Base-by-base conservation (phyloP, 805 yeast species). In the Wickerhamomyces pijperi region DNA sequence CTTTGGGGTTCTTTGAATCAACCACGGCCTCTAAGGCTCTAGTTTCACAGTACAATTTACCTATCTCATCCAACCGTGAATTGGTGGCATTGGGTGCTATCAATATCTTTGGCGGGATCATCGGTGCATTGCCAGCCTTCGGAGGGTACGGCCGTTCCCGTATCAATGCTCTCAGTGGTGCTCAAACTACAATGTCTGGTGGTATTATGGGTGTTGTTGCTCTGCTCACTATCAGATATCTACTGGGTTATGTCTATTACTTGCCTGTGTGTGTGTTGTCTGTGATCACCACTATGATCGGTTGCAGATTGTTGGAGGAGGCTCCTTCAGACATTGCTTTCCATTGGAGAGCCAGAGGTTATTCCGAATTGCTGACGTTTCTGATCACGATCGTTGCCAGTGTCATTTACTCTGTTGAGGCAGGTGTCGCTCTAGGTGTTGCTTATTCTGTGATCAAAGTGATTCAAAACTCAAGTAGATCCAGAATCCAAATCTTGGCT, bases 111-210 rank as follows among this genome's bases (percentile, higher is more conserved):
- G 82, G 84, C 34, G 75, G 74, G 2, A 41, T 64, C 25, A 60
- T 71, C 39, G 63, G 72, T 25, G 82, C 87, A 0, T 63, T 90
- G 14, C 97, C 98, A 0, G 76, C 94, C 0, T 88, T 88, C 67
- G 98, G 97, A 9, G 97, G 97, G 0, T 90, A 88, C 54, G 97
- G 96, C 2, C 71, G 97, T 51, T 82, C 95, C 15, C 87, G 83
- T 51, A 78, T 90, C 42, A 90, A 90, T 61, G 82, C 88, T 1
- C 64, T 86, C 38, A 76, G 87, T 13, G 96, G 96, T 5, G 97
- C 94, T 0, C 75, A 74, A 46, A 83, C 95, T 0, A 88, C 88
- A 11, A 64, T 80, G 54, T 73, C 92, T n/a, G 94, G 95, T 0
- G 75, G 77, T 4, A 72, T 83, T 11, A 81, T 88, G 80, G 90